Conservation (phyloP, 2,329 filamentous ascomycete species). For the Pseudodiploospora longispora region DNA sequence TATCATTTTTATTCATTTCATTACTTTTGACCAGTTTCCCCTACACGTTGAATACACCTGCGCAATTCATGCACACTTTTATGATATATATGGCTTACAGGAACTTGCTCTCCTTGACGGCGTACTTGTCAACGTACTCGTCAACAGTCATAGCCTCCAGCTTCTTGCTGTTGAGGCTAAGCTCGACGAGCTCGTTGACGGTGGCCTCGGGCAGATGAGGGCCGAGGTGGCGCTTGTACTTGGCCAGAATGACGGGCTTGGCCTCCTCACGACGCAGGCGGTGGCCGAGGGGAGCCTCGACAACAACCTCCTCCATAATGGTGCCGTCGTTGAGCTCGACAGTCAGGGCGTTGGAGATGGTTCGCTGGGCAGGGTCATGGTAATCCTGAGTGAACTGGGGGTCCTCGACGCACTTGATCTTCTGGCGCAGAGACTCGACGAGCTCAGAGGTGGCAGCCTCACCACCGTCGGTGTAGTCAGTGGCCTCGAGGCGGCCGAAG, state of each 20-base stretch:
- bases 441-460: constrained; percentile 87
- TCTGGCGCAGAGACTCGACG: constrained; percentile 83
- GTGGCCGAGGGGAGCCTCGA: constrained; percentile 93
- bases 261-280: constrained; percentile 87
- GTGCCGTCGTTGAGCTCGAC: constrained; percentile 94
- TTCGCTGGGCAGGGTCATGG: constrained; percentile 86
- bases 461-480: constrained; percentile 85
- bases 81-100: constrained; percentile 13
- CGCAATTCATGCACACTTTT: background rate
- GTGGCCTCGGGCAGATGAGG: constrained; percentile 71
- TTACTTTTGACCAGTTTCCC: too few relatives aligned
- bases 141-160: constrained; percentile 80
- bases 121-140: constrained; percentile 84
- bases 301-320: constrained; percentile 77
- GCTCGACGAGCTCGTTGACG: constrained; percentile 73
- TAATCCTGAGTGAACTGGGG: constrained; percentile 91
- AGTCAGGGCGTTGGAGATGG: constrained; percentile 94
- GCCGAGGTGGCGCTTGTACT: constrained; percentile 87
- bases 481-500: constrained; percentile 87
- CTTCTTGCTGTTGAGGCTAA: constrained; percentile 66
- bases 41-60: too few relatives aligned
- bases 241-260: constrained; percentile 91
- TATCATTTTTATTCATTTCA: too few relatives aligned
- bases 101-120: constrained; percentile 55
- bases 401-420: constrained; percentile 95